Conservation (phyloP, 2,329 filamentous ascomycete genomes). For the Phaeosphaeriaceae sp. region DNA sequence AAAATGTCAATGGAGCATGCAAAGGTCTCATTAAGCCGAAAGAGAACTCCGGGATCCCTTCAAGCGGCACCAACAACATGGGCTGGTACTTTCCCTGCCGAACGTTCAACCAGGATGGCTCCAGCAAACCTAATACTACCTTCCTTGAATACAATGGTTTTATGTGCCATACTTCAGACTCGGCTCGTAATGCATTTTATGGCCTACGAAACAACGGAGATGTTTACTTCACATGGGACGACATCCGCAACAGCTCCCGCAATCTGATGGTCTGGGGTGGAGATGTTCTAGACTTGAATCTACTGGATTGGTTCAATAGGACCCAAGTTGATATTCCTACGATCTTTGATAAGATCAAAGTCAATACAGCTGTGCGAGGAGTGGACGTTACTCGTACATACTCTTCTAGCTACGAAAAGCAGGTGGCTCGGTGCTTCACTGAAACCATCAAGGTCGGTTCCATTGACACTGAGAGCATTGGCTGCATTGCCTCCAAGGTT, state of each 20-base stretch:
- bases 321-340: constrained; percentile 76
- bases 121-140: constrained; percentile 75
- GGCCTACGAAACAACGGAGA: constrained; percentile 73
- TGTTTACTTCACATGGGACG: constrained; percentile 96
- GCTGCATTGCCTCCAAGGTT: constrained; percentile 96
- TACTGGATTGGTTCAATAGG: constrained; percentile 88
- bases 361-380: constrained; percentile 74
- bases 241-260: constrained; percentile 84
- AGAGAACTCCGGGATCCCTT: constrained; percentile 76
- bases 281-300: constrained; percentile 86
- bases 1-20: constrained; percentile 97
- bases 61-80: constrained; percentile 70
- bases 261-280: constrained; percentile 96
- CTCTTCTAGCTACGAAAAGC: constrained; percentile 78
- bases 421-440: constrained; percentile 82
- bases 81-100: constrained; percentile 98
- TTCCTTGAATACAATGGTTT: constrained; percentile 82
- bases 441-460: constrained; percentile 96
- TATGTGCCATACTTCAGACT: constrained; percentile 79
- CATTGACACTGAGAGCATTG: constrained; percentile 93
- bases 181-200: constrained; percentile 78
- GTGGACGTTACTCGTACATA: constrained; percentile 90
- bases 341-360: constrained; percentile 79
- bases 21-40: constrained; percentile 84
- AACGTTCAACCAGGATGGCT: constrained; percentile 92